Percentiles rank a stretch among this genome's conserved stretches.
These are phyloP conservation scores for Candida dajiaensis DNA, from an alignment of 805 yeast genomes.

Conservation along the genomic window DNA sequence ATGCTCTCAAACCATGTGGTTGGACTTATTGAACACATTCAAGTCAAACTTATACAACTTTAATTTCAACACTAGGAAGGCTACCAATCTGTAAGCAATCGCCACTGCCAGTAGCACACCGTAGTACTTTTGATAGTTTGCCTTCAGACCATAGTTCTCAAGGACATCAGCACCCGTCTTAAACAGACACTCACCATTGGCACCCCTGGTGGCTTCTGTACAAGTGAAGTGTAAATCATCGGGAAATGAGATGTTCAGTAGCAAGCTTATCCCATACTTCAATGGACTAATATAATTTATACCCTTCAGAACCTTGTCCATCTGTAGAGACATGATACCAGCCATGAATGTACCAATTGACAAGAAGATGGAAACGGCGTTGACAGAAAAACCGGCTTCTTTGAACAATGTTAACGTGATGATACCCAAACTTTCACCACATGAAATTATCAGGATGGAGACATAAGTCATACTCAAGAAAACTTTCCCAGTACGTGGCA, in stretches of 20 bases:
- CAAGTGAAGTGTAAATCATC: conserved; percentile 46
- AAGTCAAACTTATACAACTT: conserved; percentile 17
- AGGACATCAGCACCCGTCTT: conserved; percentile 52
- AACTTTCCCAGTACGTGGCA: conserved; percentile 61
- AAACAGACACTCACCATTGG: conserved; percentile 41
- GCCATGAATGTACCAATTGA: conserved; percentile 78
- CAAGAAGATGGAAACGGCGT: conserved; percentile 58
- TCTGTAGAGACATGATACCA: conserved; percentile 74
- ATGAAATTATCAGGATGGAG: conserved; percentile 48
- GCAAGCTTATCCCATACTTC: conserved; percentile 57
- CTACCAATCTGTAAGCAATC: conserved; percentile 36
- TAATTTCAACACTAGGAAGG: conserved; percentile 23
- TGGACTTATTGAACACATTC: conserved; percentile 8
- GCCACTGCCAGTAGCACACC: conserved; percentile 34
- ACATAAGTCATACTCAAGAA: conserved; percentile 60
- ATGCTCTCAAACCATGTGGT: background rate
- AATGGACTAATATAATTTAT: conserved; percentile 75
- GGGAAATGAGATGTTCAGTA: conserved; percentile 48
- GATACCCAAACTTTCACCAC: conserved; percentile 85
- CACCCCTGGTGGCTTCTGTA: conserved; percentile 22
- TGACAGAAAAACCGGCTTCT: conserved; percentile 78
- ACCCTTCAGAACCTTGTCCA: conserved; percentile 64
- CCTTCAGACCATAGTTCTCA: conserved; percentile 35
- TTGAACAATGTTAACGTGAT: conserved; percentile 66
- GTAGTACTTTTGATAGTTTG: conserved; percentile 29